These are phyloP conservation scores for Boletus vinaceobasis DNA, from an alignment of 768 basidiomycete species.

Conservation along the genomic window DNA sequence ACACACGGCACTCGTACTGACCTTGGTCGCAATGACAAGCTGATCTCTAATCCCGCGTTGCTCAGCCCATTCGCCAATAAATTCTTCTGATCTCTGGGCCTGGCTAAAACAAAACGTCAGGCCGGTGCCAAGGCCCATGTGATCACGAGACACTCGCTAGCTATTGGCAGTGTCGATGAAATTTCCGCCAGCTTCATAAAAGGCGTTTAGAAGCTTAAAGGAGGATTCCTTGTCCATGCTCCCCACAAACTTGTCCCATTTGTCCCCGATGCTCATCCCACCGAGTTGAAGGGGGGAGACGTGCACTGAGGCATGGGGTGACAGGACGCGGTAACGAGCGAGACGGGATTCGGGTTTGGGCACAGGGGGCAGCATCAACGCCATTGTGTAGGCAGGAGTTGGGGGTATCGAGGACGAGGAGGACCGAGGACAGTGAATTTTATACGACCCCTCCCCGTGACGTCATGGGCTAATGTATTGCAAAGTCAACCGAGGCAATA, in stretches of 20 bases:
- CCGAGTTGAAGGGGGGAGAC: slow-evolving; percentile 49
- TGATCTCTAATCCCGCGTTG: slow-evolving; percentile 42
- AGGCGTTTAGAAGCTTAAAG: slow-evolving; percentile 47
- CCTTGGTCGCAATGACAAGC: slow-evolving; percentile 48
- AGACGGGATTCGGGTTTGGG: slow-evolving; percentile 32
- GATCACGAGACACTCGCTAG: slow-evolving; percentile 30
- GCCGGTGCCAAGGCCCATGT: too few relatives aligned
- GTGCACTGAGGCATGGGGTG: slow-evolving; percentile 40
- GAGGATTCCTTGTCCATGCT: slow-evolving; percentile 39
- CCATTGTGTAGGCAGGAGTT: neutral
- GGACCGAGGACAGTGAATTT: neutral
- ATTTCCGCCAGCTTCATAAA: slow-evolving; percentile 44
- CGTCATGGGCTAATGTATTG: neutral
- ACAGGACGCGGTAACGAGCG: slow-evolving; percentile 36
- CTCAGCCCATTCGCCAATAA: slow-evolving; percentile 52
- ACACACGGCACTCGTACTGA: neutral
- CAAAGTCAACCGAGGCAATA: neutral
- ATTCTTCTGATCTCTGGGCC: slow-evolving; percentile 50
- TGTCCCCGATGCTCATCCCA: slow-evolving; percentile 45
- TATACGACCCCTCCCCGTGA: neutral
- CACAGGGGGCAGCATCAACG: slow-evolving; percentile 8
- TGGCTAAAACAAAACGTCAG: slow-evolving; percentile 33
- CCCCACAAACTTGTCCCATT: slow-evolving; percentile 35
- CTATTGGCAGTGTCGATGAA: slow-evolving; percentile 49
- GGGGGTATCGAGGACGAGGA: neutral